Percentiles rank a stretch among this genome's conserved stretches.
Evolutionary conservation across 2,329 filamentous ascomycete species (phyloP).

Genomic region (Shiraia sp.): DNA sequence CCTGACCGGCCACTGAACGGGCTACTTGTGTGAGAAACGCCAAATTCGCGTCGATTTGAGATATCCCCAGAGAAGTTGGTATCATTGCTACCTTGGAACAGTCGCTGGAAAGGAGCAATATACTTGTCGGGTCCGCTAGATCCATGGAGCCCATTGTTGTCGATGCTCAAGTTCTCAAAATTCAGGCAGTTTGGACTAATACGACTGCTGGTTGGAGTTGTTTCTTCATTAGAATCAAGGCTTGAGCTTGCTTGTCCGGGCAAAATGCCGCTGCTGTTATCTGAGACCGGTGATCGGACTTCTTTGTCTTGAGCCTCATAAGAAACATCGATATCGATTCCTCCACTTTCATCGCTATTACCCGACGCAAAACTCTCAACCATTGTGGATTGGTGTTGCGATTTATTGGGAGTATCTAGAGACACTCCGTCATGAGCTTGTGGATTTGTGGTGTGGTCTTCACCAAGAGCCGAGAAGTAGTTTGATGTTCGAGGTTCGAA

Average conservation of each 20-base stretch:
- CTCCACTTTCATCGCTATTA: not conserved
- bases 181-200: slow-evolving; percentile 14
- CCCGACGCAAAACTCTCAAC: not conserved
- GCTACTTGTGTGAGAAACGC: slow-evolving; percentile 1
- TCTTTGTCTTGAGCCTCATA: not conserved
- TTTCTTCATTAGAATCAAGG: slow-evolving; percentile 5
- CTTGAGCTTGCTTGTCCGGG: slow-evolving; percentile 11
- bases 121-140: slow-evolving; percentile 7
- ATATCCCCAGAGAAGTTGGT: not conserved
- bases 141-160: not conserved
- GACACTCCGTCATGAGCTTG: too few relatives aligned
- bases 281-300: slow-evolving; percentile 6
- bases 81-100: slow-evolving; percentile 1
- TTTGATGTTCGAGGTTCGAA: too few relatives aligned
- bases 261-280: slow-evolving; percentile 17
- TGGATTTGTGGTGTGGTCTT: too few relatives aligned
- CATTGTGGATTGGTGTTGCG: too few relatives aligned
- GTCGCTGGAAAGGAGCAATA: slow-evolving; percentile 8
- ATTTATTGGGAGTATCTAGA: too few relatives aligned
- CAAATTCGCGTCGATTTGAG: slow-evolving; percentile 1
- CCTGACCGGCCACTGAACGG: slow-evolving; percentile 5
- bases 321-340: not conserved
- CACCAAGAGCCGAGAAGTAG: too few relatives aligned
- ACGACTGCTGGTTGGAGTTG: slow-evolving; percentile 9
- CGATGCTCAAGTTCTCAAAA: slow-evolving; percentile 13